A percentile compares a stretch with the other conserved stretches of the same genome.
phyloP scores from a whole-genome alignment of 169 alveolate genomes.

The Plasmodium sp. region DNA sequence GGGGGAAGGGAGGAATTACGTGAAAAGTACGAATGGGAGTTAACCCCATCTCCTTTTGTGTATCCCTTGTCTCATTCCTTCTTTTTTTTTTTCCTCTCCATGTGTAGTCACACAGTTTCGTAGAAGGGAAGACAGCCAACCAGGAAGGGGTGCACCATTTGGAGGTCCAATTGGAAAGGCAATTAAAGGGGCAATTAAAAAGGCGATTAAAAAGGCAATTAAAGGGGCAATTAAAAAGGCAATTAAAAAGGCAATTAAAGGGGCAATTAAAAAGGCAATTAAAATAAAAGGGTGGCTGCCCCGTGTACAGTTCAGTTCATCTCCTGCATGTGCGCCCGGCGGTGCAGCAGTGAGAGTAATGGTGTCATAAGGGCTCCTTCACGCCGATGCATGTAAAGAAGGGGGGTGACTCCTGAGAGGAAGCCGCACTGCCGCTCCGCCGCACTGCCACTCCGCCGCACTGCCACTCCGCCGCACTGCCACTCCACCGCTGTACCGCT shows the following conservation, averaged over 20 bases:
- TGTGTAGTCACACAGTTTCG: not conserved
- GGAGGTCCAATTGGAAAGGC: not conserved
- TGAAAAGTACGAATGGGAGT: not conserved
- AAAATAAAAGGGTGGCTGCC: not conserved
- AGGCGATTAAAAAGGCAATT: not conserved
- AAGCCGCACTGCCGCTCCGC: not conserved
- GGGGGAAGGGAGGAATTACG: not conserved
- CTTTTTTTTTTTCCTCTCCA: not conserved
- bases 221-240: too few relatives aligned
- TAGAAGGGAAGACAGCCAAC: not conserved
- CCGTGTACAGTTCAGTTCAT: not conserved
- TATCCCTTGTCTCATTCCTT: not conserved
- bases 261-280: not conserved
- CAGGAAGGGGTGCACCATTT: not conserved
- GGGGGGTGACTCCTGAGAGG: not conserved
- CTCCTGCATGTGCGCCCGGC: not conserved
- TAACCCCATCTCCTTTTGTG: not conserved
- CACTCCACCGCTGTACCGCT: not conserved
- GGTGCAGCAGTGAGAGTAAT: not conserved
- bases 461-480: not conserved
- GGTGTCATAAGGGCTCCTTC: not conserved
- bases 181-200: too few relatives aligned
- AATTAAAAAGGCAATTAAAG: too few relatives aligned
- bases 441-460: not conserved
- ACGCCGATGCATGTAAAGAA: not conserved